Evolutionary conservation across 768 basidiomycete species (phyloP).

Genomic region (Mycena metata): DNA sequence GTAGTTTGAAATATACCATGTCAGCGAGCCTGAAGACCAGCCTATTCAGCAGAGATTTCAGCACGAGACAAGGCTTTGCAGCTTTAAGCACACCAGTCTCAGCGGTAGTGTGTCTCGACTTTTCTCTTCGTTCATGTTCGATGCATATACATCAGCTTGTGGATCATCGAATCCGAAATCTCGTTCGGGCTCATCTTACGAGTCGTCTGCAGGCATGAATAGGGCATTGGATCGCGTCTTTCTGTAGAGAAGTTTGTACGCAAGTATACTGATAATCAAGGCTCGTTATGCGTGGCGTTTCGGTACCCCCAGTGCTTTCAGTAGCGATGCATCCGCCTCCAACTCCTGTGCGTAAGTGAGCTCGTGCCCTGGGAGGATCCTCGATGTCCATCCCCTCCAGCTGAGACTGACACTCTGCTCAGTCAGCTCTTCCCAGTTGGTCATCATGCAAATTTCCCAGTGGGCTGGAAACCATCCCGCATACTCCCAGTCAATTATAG

Average conservation of each 20-base stretch:
- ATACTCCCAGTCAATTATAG: constrained; percentile 48
- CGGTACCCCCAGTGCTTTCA: constrained; percentile 14
- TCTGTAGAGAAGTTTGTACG: too few relatives aligned
- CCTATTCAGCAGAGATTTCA: not conserved
- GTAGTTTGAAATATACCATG: constrained; percentile 48
- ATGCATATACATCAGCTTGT: too few relatives aligned
- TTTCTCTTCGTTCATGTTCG: too few relatives aligned
- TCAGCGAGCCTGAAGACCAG: constrained; percentile 47
- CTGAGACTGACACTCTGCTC: constrained; percentile 12
- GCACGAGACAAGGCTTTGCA: not conserved
- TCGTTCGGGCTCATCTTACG: too few relatives aligned
- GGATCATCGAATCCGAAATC: too few relatives aligned
- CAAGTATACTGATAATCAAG: too few relatives aligned
- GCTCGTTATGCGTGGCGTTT: constrained; percentile 16
- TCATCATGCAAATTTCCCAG: constrained; percentile 39
- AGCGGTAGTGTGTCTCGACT: too few relatives aligned
- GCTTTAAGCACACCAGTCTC: constrained; percentile 58
- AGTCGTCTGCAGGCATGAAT: too few relatives aligned
- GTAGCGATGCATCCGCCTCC: constrained; percentile 21
- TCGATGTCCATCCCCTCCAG: constrained; percentile 18
- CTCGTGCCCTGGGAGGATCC: constrained; percentile 15
- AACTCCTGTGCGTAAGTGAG: constrained; percentile 17
- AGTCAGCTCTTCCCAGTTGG: constrained; percentile 23
- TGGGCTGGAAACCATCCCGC: constrained; percentile 45
- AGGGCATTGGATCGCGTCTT: too few relatives aligned